Percentiles rank a stretch among this genome's conserved stretches.
Conservation (phyloP, 2,329 filamentous ascomycete species). For the Trichoderma sp. region DNA sequence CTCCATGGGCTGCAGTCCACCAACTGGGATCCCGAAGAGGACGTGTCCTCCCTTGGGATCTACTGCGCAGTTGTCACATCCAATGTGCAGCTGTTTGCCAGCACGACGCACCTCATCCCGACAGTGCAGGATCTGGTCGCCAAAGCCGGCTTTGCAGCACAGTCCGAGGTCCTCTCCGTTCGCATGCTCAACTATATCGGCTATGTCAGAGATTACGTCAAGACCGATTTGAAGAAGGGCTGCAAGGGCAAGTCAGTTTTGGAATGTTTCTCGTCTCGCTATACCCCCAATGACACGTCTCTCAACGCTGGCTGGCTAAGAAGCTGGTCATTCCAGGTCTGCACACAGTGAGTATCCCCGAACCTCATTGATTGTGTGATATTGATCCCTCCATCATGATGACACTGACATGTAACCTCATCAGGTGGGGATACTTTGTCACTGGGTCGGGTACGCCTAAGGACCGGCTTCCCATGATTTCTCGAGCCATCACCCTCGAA, state of each 20-base stretch:
- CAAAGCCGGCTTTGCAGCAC: slow-evolving; percentile 46
- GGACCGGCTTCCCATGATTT: slow-evolving; percentile 68
- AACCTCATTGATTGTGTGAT: no score
- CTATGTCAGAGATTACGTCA: slow-evolving; percentile 43
- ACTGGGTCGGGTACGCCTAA: slow-evolving; percentile 70
- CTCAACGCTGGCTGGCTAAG: slow-evolving; percentile 38
- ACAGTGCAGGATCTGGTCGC: slow-evolving; percentile 46
- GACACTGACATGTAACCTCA: not conserved
- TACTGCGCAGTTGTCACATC: slow-evolving; percentile 55
- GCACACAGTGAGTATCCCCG: slow-evolving; percentile 50
- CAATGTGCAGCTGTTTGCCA: slow-evolving; percentile 46
- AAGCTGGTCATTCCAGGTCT: slow-evolving; percentile 57
- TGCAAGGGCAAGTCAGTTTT: slow-evolving; percentile 36
- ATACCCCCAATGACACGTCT: slow-evolving; percentile 31
- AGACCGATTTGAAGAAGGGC: slow-evolving; percentile 30
- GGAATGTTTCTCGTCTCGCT: slow-evolving; percentile 40
- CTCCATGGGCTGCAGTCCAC: slow-evolving; percentile 50
- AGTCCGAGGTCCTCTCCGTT: slow-evolving; percentile 44
- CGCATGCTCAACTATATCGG: slow-evolving; percentile 58
- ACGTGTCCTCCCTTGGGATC: slow-evolving; percentile 45
- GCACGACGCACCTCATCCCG: slow-evolving; percentile 41
- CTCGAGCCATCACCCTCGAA: slow-evolving; percentile 66
- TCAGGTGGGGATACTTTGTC: slow-evolving; percentile 75
- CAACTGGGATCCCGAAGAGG: slow-evolving; percentile 57
- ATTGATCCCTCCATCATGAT: not conserved